Base-by-base conservation (phyloP, 169 alveolate species). In the Theileria equi region DNA sequence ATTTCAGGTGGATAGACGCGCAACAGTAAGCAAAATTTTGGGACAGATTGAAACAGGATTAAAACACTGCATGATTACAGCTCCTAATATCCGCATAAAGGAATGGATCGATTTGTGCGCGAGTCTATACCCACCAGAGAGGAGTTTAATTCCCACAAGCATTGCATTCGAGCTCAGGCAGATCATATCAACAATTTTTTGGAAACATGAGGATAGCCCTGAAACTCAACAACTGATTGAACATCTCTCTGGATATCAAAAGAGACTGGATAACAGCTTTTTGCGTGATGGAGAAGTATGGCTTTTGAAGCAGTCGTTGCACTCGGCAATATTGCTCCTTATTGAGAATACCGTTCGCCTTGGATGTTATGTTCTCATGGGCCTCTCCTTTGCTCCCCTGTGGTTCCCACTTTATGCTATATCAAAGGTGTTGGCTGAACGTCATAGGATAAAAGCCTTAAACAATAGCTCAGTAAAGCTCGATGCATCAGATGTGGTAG, bases 211-310 rank as follows among this genome's bases (percentile, higher is more conserved):
- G 25, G 91, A 89, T 17, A 60, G 66, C 23, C 65, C 78, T 34
- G 95, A 74, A 38, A 81, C 91, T 13, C 62, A 76, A 49, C 79
- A 72, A 8, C 67, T 91, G 63, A 78, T 89, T 54, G 84, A 83
- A 53, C 80, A 84, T 35, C 65, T 91, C 40, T 59, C 88, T 17
- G 83, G 85, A 35, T 91, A 91, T 80, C 89, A 91, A 65, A 85
- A 74, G 49, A 77, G 77, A 52, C 77, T 91, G 40, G 49, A 82
- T 59, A 79, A 79, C 23, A 73, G 89, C 43, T 84, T 81, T 58
- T 73, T 91, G 34, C 94, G 89, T 26, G 96, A 91, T 69, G 90
- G 84, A 35, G 95, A 91, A 55, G 94, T 91, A 26, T 91, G 96
- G 96, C 88, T 90, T 67, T 82, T 91, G 54, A 90, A 90, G 77